Conservation (phyloP, 2,329 filamentous ascomycete species). For the Ophiobolus disseminans region DNA sequence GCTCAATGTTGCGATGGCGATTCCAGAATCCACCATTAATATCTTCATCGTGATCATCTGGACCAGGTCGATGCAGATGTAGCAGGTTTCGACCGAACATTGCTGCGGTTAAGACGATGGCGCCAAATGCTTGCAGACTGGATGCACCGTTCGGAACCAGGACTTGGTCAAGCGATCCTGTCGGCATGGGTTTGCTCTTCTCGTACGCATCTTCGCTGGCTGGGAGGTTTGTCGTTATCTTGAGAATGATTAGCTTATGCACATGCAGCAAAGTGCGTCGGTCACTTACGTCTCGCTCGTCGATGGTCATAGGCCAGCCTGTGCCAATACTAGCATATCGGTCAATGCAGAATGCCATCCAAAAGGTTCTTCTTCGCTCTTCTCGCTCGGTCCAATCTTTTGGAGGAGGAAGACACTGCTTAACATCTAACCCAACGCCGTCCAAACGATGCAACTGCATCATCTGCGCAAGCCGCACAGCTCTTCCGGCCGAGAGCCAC, state of each 20-base stretch:
- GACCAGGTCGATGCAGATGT: slow-evolving; percentile 86
- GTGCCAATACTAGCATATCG: slow-evolving; percentile 95
- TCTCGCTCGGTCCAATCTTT: slow-evolving; percentile 94
- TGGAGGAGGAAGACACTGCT: slow-evolving; percentile 85
- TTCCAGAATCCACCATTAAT: slow-evolving; percentile 96
- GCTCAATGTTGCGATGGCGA: slow-evolving; percentile 86
- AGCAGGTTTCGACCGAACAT: slow-evolving; percentile 90
- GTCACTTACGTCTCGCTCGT: slow-evolving; percentile 77
- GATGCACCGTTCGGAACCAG: slow-evolving; percentile 74
- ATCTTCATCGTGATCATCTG: slow-evolving; percentile 82
- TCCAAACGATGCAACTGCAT: slow-evolving; percentile 90
- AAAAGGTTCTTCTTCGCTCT: slow-evolving; percentile 90
- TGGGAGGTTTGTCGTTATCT: slow-evolving; percentile 84
- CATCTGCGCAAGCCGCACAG: slow-evolving; percentile 85
- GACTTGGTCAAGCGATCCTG: slow-evolving; percentile 72
- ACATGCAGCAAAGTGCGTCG: neutral
- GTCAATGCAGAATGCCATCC: slow-evolving; percentile 91
- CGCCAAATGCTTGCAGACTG: slow-evolving; percentile 78
- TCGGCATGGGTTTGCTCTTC: slow-evolving; percentile 76
- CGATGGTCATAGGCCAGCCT: slow-evolving; percentile 94
- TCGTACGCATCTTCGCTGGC: slow-evolving; percentile 84
- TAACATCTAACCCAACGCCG: slow-evolving; percentile 82
- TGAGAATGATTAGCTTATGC: slow-evolving; percentile 13
- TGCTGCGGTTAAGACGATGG: slow-evolving; percentile 83
- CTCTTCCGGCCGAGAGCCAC: slow-evolving; percentile 89